Percentiles rank a stretch among this genome's conserved stretches.
Conservation (phyloP, 106 monocot species). For the Ottelia alismoides region DNA sequence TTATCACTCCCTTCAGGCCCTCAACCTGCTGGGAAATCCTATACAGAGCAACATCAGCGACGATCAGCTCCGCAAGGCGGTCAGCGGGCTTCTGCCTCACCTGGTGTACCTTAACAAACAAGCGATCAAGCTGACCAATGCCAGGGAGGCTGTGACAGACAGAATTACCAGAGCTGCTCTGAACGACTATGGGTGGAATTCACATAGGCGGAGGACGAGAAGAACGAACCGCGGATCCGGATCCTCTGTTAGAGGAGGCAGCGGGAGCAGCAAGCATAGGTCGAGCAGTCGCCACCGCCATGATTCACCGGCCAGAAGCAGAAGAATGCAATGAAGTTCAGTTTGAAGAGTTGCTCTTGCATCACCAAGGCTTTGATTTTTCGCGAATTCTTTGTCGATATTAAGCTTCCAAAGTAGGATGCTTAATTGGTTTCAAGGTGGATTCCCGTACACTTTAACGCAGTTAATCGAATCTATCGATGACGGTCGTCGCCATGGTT, state of each 20-base stretch:
- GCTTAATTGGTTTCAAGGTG: too few species aligned
- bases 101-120: slow-evolving; percentile 78
- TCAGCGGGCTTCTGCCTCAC: slow-evolving; percentile 55
- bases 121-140: slow-evolving; percentile 49
- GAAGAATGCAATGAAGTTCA: background rate
- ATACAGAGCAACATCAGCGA: slow-evolving; percentile 75
- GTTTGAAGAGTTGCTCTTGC: background rate
- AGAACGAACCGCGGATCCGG: slow-evolving; percentile 19
- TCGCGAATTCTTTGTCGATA: too few species aligned
- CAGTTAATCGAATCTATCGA: too few species aligned
- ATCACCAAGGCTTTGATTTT: too few species aligned
- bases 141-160: slow-evolving; percentile 40
- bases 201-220: slow-evolving; percentile 18
- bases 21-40: slow-evolving; percentile 83
- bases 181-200: slow-evolving; percentile 24
- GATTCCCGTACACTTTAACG: too few species aligned
- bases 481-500: too few species aligned
- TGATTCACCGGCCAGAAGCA: background rate
- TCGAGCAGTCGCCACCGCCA: slow-evolving; percentile 15
- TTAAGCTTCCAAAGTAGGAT: background rate
- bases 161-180: slow-evolving; percentile 70
- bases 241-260: slow-evolving; percentile 6
- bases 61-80: slow-evolving; percentile 63
- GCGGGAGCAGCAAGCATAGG: slow-evolving; percentile 14
- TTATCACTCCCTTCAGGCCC: slow-evolving; percentile 64